Evolutionary conservation across 2,329 filamentous ascomycete species (phyloP).

Genomic region (Bipolaris bicolor): DNA sequence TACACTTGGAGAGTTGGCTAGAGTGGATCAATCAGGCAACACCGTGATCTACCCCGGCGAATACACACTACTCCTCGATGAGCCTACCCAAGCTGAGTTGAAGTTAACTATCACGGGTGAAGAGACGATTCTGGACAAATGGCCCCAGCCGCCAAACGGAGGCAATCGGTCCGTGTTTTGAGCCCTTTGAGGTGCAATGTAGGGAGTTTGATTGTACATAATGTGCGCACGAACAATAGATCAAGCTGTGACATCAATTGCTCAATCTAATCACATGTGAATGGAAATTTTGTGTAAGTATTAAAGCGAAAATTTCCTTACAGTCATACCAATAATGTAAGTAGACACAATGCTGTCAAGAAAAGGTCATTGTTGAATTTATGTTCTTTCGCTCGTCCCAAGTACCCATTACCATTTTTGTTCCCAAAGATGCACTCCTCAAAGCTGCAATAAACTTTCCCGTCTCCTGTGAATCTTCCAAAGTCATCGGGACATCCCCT

Average conservation of each 20-base stretch:
- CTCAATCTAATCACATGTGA: too few relatives aligned
- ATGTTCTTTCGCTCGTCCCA: too few relatives aligned
- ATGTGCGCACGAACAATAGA: background rate
- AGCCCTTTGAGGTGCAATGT: too few relatives aligned
- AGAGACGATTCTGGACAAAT: constrained; percentile 51
- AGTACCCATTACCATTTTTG: too few relatives aligned
- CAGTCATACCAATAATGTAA: too few relatives aligned
- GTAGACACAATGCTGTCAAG: too few relatives aligned
- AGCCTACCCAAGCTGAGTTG: constrained; percentile 44
- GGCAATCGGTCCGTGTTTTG: background rate
- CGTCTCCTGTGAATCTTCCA: background rate
- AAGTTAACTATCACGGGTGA: constrained; percentile 58
- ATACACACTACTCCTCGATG: constrained; percentile 48
- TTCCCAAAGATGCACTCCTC: too few relatives aligned
- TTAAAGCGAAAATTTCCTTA: too few relatives aligned
- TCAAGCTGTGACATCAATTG: too few relatives aligned
- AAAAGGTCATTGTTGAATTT: too few relatives aligned
- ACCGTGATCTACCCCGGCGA: constrained; percentile 61
- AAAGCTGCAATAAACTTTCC: background rate
- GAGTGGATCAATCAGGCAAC: constrained; percentile 59
- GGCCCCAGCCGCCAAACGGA: constrained; percentile 26
- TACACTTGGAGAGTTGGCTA: constrained; percentile 57
- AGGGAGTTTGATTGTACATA: background rate
- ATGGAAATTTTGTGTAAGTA: too few relatives aligned
- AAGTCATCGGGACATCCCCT: background rate